A percentile compares a stretch with the other conserved stretches of the same genome.
These are phyloP conservation scores for Fraxinus americana DNA, from an alignment of 257 asterid species.

Conservation along the genomic window DNA sequence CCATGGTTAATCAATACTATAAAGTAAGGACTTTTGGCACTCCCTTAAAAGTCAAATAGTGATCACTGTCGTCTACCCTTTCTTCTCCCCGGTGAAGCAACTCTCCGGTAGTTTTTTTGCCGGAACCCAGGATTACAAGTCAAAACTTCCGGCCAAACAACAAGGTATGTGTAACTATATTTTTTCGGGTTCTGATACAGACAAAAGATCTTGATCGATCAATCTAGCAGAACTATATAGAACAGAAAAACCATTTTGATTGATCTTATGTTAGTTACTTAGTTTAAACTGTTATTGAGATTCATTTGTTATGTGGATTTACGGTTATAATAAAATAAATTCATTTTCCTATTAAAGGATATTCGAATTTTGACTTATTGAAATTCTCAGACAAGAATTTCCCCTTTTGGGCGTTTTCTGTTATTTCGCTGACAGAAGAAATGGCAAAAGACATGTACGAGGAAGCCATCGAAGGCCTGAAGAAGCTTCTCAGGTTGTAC, in stretches of 20 bases:
- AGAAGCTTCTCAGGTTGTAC: constrained; percentile 52
- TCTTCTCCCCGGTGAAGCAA: background rate
- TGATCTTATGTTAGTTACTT: background rate
- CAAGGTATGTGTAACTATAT: background rate
- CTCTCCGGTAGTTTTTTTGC: background rate
- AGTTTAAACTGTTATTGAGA: background rate
- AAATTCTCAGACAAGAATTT: background rate
- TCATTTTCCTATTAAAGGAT: background rate
- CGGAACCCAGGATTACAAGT: background rate
- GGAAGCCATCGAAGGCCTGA: constrained; percentile 58
- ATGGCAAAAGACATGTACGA: constrained; percentile 50
- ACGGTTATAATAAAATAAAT: background rate
- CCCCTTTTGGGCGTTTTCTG: background rate
- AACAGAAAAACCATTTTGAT: background rate
- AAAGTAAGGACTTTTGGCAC: background rate
- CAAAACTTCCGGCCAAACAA: background rate
- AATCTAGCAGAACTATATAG: no score
- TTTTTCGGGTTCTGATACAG: background rate
- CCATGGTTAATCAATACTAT: background rate
- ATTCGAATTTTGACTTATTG: background rate
- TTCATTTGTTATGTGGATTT: background rate
- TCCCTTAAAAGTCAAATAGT: background rate
- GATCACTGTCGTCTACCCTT: background rate
- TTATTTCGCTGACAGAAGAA: constrained; percentile 34
- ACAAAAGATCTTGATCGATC: background rate